These are phyloP conservation scores for Aulographum hederae DNA, from an alignment of 2,329 filamentous ascomycete species.

Conservation along the genomic window DNA sequence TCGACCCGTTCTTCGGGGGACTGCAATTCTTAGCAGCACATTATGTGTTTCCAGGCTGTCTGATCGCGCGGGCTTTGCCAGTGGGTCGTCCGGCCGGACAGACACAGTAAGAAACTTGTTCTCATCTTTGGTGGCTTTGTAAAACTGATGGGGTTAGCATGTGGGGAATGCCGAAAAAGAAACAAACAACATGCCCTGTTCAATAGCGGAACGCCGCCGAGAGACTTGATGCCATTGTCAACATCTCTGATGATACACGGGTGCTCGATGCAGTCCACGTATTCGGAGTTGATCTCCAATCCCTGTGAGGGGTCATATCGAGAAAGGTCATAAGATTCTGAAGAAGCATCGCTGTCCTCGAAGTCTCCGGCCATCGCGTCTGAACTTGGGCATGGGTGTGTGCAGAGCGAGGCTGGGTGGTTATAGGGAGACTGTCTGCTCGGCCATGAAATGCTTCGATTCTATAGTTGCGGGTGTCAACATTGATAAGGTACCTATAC, in stretches of 20 bases:
- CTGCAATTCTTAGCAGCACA: conserved; percentile 66
- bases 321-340: no score
- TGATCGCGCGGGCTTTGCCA: conserved; percentile 62
- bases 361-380: no score
- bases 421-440: no score
- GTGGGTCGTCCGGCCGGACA: conserved; percentile 61
- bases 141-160: no score
- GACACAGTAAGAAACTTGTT: conserved; percentile 46
- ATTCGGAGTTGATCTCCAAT: conserved; percentile 14
- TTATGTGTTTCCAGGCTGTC: conserved; percentile 63
- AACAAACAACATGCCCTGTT: conserved; percentile 25
- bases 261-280: conserved; percentile 45
- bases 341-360: no score
- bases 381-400: no score
- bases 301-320: no score
- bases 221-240: conserved; percentile 42
- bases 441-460: no score
- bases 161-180: neutral
- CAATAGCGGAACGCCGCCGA: conserved; percentile 37
- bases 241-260: conserved; percentile 47
- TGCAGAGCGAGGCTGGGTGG: no score
- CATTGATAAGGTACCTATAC: no score
- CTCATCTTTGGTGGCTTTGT: conserved; percentile 21
- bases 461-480: no score
- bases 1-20: conserved; percentile 72